Percentiles rank a stretch among this genome's conserved stretches.
phyloP scores from a whole-genome alignment of 805 yeast genomes.

The Starmerella apis region DNA sequence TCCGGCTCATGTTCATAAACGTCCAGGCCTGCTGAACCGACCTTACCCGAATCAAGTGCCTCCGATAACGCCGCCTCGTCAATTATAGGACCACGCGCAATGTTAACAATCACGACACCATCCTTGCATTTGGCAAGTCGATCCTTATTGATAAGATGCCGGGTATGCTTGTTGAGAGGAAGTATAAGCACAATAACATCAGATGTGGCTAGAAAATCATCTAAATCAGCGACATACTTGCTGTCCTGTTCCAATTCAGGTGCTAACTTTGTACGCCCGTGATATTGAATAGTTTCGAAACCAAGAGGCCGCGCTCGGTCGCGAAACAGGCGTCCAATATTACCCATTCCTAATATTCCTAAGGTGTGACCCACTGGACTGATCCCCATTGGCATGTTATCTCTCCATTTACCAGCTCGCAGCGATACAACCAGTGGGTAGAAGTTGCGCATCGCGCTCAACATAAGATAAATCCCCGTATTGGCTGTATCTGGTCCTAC shows the following conservation, averaged over 20 bases:
- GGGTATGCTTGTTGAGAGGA: conserved; percentile 65
- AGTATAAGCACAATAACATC: conserved; percentile 67
- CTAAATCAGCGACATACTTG: conserved; percentile 36
- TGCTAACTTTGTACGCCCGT: conserved; percentile 39
- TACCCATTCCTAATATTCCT: conserved; percentile 55
- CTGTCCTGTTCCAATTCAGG: conserved; percentile 40
- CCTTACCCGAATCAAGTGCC: conserved; percentile 44
- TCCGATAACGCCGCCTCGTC: conserved; percentile 46
- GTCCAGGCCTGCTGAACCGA: conserved; percentile 50
- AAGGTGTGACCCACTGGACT: conserved; percentile 42
- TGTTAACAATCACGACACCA: conserved; percentile 70
- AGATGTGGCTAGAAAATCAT: conserved; percentile 50
- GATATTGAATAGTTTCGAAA: conserved; percentile 40
- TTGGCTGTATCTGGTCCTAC: conserved; percentile 49
- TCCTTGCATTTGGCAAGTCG: conserved; percentile 61
- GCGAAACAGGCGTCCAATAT: conserved; percentile 46
- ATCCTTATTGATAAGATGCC: conserved; percentile 53
- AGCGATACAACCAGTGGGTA: conserved; percentile 35
- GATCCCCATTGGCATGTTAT: conserved; percentile 37
- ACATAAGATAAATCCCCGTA: conserved; percentile 40
- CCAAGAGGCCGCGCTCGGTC: conserved; percentile 43
- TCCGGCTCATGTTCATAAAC: conserved; percentile 58
- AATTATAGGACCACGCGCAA: conserved; percentile 77
- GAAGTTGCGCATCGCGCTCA: conserved; percentile 43
- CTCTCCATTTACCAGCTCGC: conserved; percentile 40